Evolutionary conservation across 1,284 basidiomycete species (phyloP), one percentile per base, ranked within the genome.

Genomic region (Ganoderma lingzhi): DNA sequence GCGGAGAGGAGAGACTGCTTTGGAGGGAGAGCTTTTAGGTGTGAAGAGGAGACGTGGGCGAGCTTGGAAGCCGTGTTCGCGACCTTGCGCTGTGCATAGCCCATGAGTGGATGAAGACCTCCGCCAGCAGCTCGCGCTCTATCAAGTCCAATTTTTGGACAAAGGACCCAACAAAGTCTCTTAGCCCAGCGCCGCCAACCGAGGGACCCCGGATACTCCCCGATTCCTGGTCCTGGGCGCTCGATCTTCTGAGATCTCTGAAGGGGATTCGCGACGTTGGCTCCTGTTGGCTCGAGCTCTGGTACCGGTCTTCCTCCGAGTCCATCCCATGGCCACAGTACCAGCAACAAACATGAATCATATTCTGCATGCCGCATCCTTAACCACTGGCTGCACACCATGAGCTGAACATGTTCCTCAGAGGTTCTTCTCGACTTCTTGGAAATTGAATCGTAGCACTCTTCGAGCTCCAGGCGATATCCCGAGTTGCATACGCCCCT

Each of bases 21-120:
- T 73, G 91, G 90, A n/a, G 91, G 91, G 73, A 92, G 92, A 58
- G 80, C 81, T 59, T 82, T 80, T 72, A 91, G 77, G 70, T 85
- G 80, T 10, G 88, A 82, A 3, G 86, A 80, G 5, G 90, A 87
- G 37, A 91, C 82, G 45, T 89, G 84, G 60, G 86, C 84, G 74
- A 88, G 78, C 77, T 85, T 88, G 60, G 89, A 83, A 66, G 87
- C 87, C 69, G 86, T 85, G 63, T 85, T 83, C 71, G 86, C 85
- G 73, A 92, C 81, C 75, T 89, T 87, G 80, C 85, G 85, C 74
- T 86, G 85, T 76, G 84, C 86, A 86, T 87, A 84, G 78, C 85
- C 84, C 88, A 89, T 89, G 74, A 75, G 69, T 73, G 70, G 58
- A 71, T 71, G 76, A 76, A 71, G 71, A 72, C 71, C 70, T 70